Evolutionary conservation across 2,329 filamentous ascomycete species (phyloP), one percentile per base, ranked within the genome.

Genomic region (Echinosphaeria canescens): DNA sequence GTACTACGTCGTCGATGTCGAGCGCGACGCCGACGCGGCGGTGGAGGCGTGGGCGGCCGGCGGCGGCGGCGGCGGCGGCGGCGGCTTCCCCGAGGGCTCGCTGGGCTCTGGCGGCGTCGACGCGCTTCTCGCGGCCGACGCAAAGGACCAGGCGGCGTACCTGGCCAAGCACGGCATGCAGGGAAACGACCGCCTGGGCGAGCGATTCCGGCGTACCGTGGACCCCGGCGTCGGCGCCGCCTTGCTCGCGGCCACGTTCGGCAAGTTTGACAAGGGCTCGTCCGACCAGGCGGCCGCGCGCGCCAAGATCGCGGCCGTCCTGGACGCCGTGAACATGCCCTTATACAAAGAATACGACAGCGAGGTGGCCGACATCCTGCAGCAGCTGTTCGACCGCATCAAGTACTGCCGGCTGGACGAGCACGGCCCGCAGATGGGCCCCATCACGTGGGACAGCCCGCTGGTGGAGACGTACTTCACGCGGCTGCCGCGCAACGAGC

Each of bases 381-480:
- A 93, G 33, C 85, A 98, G 48, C 54, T 95, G 15, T 91, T 75
- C 56, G 91, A 93, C 44, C 74, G 90, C 33, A 79, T 84, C 53
- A 93, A 92, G 48, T 98, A 98, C 51, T 67, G 85, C 34, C 75
- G 88, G 22, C 51, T 98, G n/a, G 88, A 95, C 35, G 75, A 81
- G 0, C 65, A 95, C 43, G 88, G 88, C 1, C 88, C 88, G 3
- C 85, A 79, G 45, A 54, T 79, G 28, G 88, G 88, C 1, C 65
- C 72, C 12, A 78, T 98, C 42, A 75, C 69, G 30, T 51, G 69
- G 6, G 53, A 73, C 28, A 85, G 68, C 39, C 84, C 88, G 10
- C 56, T 98, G 15, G 80, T 93, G 34, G 88, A 98, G 53, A 62
- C 76, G 0, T 98, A 98, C 53, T 98, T 98, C 49, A 95, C 88